Evolutionary conservation across 75 land plant genomes (phyloP), one percentile per base, ranked within the genome.

Genomic region (Pseudotsuga menziesii): DNA sequence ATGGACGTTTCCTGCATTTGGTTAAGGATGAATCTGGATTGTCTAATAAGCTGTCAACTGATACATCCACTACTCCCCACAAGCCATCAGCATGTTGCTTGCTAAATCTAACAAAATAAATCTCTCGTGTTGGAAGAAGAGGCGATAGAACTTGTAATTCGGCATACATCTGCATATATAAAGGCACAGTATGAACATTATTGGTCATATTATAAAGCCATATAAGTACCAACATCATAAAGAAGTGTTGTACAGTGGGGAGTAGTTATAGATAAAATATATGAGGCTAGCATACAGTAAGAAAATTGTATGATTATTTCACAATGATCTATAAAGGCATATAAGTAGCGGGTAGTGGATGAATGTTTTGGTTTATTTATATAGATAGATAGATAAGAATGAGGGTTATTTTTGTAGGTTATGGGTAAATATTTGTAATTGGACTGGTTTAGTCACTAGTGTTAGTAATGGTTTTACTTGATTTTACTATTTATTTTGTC

Each of bases 131-230:
- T 56, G 93, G 88, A 54, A 93, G 89, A 81, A 93, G 78, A 26
- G 91, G 95, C n/a, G 95, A 86, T 5, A 87, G 83, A 87, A 90
- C 90, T 72, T 93, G 95, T 35, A 88, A 52, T 77, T 93, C 95
- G 27, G 91, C 93, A 88, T 89, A 91, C 95, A 93, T 93, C 95
- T 93, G 85, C 76, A 76, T 2, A 36, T 25, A 26, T 59, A 57
- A n/a, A 29, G 26, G 16, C 11, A 35, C 15, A 20, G 15, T 48
- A 78, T 48, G 62, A 23, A 35, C 73, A n/a, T 61, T n/a, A 3
- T 61, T 23, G 11, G 8, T 11, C 73, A 2, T 29, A 19, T 27
- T n/a, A 72, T 27, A 72, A 71, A 71, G 39, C 6, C 22, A 71
- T 22, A 36, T 22, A 23, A 22, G 12, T 26, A n/a, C 11, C 23